These are phyloP conservation scores for Colletotrichum eremochloae DNA, from an alignment of 2,329 filamentous ascomycete species.

Conservation along the genomic window DNA sequence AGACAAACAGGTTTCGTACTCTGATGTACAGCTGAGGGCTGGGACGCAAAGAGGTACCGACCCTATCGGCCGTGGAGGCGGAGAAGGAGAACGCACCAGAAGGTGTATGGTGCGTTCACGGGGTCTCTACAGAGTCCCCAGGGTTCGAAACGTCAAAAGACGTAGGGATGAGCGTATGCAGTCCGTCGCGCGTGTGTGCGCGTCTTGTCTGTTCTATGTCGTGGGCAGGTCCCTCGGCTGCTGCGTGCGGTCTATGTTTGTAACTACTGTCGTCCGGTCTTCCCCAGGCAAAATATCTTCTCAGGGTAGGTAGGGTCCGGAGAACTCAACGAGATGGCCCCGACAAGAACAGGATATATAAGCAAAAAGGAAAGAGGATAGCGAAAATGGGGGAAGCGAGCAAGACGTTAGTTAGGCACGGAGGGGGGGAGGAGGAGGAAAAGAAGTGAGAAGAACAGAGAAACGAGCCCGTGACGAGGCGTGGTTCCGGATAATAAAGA, in stretches of 20 bases:
- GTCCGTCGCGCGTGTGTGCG: slow-evolving; percentile 33
- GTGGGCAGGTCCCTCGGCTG: slow-evolving; percentile 29
- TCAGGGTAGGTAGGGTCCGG: slow-evolving; percentile 8
- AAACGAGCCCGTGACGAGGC: slow-evolving; percentile 18
- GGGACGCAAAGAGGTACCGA: slow-evolving; percentile 1
- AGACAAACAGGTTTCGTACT: not conserved
- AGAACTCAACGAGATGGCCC: slow-evolving; percentile 9
- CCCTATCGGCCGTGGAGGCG: not conserved
- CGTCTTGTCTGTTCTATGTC: not conserved
- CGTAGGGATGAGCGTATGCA: slow-evolving; percentile 37
- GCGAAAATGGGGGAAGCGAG: not conserved
- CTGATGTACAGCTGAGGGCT: not conserved
- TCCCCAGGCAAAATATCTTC: slow-evolving; percentile 5
- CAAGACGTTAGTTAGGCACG: slow-evolving; percentile 2
- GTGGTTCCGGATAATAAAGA: slow-evolving; percentile 28
- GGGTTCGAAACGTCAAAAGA: slow-evolving; percentile 37
- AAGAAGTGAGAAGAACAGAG: not conserved
- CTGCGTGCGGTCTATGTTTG: slow-evolving; percentile 7
- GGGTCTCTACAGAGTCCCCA: slow-evolving; percentile 20
- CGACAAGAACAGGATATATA: not conserved
- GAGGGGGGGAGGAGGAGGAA: not conserved
- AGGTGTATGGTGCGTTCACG: not conserved
- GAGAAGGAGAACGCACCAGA: not conserved
- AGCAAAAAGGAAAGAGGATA: not conserved
- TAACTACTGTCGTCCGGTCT: slow-evolving; percentile 27